Percentiles rank a stretch among this genome's conserved stretches.
These are phyloP conservation scores for Lycium ferocissimum DNA, from an alignment of 257 asterid genomes.

Conservation along the genomic window DNA sequence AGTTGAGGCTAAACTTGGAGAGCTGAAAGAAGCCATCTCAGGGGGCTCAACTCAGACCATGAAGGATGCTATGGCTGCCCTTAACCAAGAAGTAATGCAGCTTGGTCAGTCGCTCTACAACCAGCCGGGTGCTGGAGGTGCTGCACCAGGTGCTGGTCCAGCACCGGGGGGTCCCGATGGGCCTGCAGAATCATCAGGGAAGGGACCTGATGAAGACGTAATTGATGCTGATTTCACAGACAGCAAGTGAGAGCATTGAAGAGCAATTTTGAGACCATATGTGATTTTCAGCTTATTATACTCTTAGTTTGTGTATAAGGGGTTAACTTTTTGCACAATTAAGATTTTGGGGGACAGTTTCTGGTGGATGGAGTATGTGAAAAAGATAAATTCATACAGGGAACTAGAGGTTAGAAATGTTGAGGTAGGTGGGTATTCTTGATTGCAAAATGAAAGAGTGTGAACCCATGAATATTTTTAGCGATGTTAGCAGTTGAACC, in stretches of 20 bases:
- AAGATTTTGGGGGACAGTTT: slow-evolving; percentile 6
- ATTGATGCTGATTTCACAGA: slow-evolving; percentile 98
- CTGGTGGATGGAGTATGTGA: slow-evolving; percentile 12
- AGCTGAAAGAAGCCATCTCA: slow-evolving; percentile 83
- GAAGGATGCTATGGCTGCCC: slow-evolving; percentile 90
- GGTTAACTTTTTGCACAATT: slow-evolving; percentile 22
- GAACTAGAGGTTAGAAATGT: slow-evolving; percentile 20
- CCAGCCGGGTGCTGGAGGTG: slow-evolving; percentile 85
- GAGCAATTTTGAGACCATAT: slow-evolving; percentile 23
- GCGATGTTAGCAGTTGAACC: background rate
- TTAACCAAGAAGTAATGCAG: slow-evolving; percentile 98
- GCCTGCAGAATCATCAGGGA: slow-evolving; percentile 66
- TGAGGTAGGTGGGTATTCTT: slow-evolving; percentile 18
- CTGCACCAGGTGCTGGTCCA: slow-evolving; percentile 69
- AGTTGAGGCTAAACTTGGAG: slow-evolving; percentile 92
- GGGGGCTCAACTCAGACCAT: slow-evolving; percentile 85
- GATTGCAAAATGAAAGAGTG: slow-evolving; percentile 10
- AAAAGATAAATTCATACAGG: background rate
- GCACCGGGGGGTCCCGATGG: slow-evolving; percentile 61
- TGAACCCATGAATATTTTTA: slow-evolving; percentile 1
- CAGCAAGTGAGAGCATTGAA: slow-evolving; percentile 59
- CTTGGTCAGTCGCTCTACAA: slow-evolving; percentile 92
- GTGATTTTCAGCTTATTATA: background rate
- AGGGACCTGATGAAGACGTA: slow-evolving; percentile 92
- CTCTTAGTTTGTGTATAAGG: slow-evolving; percentile 27